A percentile compares a stretch with the other conserved stretches of the same genome.
Evolutionary conservation across 169 alveolate genomes (phyloP).

Genomic region (Plasmodium yoelii): DNA sequence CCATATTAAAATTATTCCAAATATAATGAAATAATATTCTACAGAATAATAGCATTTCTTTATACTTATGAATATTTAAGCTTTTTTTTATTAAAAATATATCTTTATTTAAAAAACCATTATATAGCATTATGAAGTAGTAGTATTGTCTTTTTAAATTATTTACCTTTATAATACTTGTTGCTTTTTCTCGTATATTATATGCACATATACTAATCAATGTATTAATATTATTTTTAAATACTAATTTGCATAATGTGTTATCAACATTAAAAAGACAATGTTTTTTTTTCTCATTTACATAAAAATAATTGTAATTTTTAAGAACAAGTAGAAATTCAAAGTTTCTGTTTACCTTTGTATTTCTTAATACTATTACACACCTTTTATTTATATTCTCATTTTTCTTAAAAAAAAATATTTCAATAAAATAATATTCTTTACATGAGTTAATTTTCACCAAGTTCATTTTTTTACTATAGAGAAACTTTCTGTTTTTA

Average conservation of each 20-base stretch:
- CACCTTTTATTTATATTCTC: not conserved
- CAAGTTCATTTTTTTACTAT: slow-evolving; percentile 2
- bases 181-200: slow-evolving; percentile 2
- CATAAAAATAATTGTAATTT: slow-evolving; percentile 42
- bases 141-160: slow-evolving; percentile 25
- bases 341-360: not conserved
- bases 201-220: slow-evolving; percentile 36
- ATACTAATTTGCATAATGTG: slow-evolving; percentile 27
- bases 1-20: slow-evolving; percentile 46
- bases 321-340: slow-evolving; percentile 20
- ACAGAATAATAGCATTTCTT: slow-evolving; percentile 40
- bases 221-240: slow-evolving; percentile 25
- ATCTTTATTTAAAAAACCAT: slow-evolving; percentile 54
- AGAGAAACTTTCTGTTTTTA: not conserved
- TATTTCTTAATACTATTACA: slow-evolving; percentile 24
- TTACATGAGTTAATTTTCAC: slow-evolving; percentile 14
- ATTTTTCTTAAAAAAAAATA: not conserved
- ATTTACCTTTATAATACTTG: slow-evolving; percentile 32
- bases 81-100: slow-evolving; percentile 35
- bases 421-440: slow-evolving; percentile 19
- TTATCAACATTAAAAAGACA: slow-evolving; percentile 20
- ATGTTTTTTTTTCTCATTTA: slow-evolving; percentile 21
- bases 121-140: slow-evolving; percentile 40
- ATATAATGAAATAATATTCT: slow-evolving; percentile 54
- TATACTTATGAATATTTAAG: slow-evolving; percentile 19